Evolutionary conservation across 1,284 basidiomycete genomes (phyloP).

Genomic region (Rugosomyces carneus): DNA sequence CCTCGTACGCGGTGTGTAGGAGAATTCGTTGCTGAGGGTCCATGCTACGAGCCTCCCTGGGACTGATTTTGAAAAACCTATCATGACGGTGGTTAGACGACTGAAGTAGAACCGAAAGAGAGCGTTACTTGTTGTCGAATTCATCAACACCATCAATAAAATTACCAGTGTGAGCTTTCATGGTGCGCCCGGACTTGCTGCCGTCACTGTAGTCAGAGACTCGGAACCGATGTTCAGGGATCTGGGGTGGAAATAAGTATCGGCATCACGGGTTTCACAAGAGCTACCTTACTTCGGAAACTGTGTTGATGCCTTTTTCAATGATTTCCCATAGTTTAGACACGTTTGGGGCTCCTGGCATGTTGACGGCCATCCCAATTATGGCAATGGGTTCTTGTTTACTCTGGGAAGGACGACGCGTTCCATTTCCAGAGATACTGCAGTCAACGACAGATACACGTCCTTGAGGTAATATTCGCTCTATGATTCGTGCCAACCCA

Average conservation of each 20-base stretch:
- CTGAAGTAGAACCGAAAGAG: not conserved
- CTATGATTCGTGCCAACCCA: conserved; percentile 35
- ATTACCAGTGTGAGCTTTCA: conserved; percentile 55
- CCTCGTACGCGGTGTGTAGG: conserved; percentile 59
- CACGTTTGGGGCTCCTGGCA: conserved; percentile 49
- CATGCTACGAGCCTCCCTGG: conserved; percentile 66
- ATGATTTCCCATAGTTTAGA: conserved; percentile 54
- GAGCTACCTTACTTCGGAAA: conserved; percentile 41
- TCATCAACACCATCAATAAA: conserved; percentile 51
- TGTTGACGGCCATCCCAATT: conserved; percentile 62
- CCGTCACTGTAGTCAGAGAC: conserved; percentile 33
- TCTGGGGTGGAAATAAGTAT: conserved; percentile 30
- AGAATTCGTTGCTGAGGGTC: conserved; percentile 70
- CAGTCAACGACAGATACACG: conserved; percentile 25
- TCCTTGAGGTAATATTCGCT: conserved; percentile 27
- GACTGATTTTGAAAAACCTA: conserved; percentile 64
- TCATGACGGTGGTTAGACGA: not conserved
- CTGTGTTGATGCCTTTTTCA: conserved; percentile 48
- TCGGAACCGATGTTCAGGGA: conserved; percentile 54
- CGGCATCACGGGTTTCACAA: not conserved
- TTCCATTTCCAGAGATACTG: conserved; percentile 16
- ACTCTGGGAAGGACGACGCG: conserved; percentile 9
- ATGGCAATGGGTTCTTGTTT: conserved; percentile 58
- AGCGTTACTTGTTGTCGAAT: conserved; percentile 50
- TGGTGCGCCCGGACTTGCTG: conserved; percentile 28